phyloP scores from a whole-genome alignment of 371 early-diverging fungal species.

The Mucor racemosus region DNA sequence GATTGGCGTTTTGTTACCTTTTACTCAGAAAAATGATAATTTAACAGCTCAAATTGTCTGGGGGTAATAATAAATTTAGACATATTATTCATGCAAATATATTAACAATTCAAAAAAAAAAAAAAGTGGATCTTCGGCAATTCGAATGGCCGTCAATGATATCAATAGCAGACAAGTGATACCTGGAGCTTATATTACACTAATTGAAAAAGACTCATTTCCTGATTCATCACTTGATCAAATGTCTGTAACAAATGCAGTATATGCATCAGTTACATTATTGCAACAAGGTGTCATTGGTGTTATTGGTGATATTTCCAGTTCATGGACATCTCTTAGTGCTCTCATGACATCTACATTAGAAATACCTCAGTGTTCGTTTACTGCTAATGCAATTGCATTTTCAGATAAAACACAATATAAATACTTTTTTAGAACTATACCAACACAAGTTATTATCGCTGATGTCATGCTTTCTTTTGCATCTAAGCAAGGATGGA shows the following conservation, averaged over 20 bases:
- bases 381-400: constrained; percentile 54
- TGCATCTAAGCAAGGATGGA: constrained; percentile 51
- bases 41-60: constrained; percentile 54
- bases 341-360: constrained; percentile 60
- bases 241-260: constrained; percentile 56
- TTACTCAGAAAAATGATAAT: constrained; percentile 47
- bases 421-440: constrained; percentile 59
- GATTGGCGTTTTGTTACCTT: constrained; percentile 54
- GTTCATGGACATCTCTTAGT: constrained; percentile 57
- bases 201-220: constrained; percentile 67
- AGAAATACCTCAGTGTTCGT: constrained; percentile 60
- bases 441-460: constrained; percentile 52
- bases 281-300: constrained; percentile 60
- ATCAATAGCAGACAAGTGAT: constrained; percentile 59
- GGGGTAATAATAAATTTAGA: constrained; percentile 37
- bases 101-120: not conserved
- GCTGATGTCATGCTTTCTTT: constrained; percentile 54
- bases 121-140: constrained; percentile 63
- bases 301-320: constrained; percentile 62
- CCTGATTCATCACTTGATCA: constrained; percentile 53
- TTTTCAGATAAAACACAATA: constrained; percentile 52
- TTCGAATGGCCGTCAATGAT: constrained; percentile 62
- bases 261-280: constrained; percentile 62
- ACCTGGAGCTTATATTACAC: constrained; percentile 60
- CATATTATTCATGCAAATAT: constrained; percentile 4